These are phyloP conservation scores for Thuja plicata DNA, from an alignment of 83 land plant species.

Conservation along the genomic window DNA sequence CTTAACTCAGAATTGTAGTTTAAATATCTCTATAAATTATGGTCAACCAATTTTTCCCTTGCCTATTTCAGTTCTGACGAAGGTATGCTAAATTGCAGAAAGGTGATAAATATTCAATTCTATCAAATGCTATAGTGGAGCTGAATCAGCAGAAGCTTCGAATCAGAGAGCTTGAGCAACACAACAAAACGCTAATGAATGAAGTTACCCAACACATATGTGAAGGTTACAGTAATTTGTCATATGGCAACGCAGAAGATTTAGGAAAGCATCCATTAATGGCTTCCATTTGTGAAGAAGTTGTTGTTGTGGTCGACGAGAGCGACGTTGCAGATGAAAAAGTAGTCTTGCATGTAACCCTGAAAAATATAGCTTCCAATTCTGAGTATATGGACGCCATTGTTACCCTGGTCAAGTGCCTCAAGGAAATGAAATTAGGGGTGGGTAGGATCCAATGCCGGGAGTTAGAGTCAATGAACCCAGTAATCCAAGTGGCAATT, in stretches of 20 bases:
- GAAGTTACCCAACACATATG: background rate
- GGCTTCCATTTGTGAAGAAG: background rate
- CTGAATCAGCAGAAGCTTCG: background rate
- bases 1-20: too few species aligned
- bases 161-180: background rate
- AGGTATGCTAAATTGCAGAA: background rate
- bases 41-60: too few species aligned
- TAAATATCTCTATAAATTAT: too few species aligned
- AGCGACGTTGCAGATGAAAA: background rate
- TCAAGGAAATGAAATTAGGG: background rate
- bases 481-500: background rate
- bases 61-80: background rate
- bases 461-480: background rate
- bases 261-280: background rate
- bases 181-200: background rate
- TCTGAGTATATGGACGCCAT: background rate
- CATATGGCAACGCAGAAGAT: background rate
- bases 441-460: background rate
- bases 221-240: background rate
- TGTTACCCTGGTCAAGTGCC: background rate
- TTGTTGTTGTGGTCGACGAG: background rate
- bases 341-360: background rate
- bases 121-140: background rate
- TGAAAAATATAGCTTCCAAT: background rate
- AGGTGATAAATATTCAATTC: background rate